Conservation (phyloP, 2,329 filamentous ascomycete genomes). For the Nigrograna mackinnonii region DNA sequence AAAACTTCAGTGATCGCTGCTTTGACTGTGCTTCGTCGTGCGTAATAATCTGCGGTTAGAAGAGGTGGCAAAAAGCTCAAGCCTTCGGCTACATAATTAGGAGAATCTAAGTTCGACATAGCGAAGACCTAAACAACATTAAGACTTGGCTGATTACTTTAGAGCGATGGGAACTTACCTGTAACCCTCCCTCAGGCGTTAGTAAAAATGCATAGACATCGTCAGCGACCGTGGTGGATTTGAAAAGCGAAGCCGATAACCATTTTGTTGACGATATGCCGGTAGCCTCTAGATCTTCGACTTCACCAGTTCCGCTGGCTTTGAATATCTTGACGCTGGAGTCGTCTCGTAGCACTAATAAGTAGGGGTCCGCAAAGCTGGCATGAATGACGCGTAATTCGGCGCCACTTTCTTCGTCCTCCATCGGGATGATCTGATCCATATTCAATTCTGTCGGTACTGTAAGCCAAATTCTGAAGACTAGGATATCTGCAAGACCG, state of each 20-base stretch:
- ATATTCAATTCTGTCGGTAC: conserved; percentile 86
- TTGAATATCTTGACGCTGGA: conserved; percentile 77
- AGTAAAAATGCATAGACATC: conserved; percentile 77
- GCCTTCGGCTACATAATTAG: conserved; percentile 75
- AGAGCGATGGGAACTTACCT: conserved; percentile 57
- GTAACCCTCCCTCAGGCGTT: conserved; percentile 71
- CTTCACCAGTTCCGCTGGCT: conserved; percentile 78
- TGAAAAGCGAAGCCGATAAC: conserved; percentile 82
- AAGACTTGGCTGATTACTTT: background rate
- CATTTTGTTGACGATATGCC: conserved; percentile 68
- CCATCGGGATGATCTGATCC: conserved; percentile 88
- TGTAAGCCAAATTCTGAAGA: too few species aligned
- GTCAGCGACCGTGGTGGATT: conserved; percentile 60
- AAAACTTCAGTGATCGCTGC: conserved; percentile 79
- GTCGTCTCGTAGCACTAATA: conserved; percentile 84
- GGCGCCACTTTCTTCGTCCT: conserved; percentile 67
- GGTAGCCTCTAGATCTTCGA: conserved; percentile 77
- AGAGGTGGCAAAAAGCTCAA: conserved; percentile 77
- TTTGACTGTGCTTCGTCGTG: conserved; percentile 70
- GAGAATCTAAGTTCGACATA: conserved; percentile 71
- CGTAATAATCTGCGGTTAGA: conserved; percentile 71
- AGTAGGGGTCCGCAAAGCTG: conserved; percentile 84
- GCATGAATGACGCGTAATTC: conserved; percentile 79
- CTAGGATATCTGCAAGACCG: too few species aligned
- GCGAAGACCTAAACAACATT: conserved; percentile 66